These are phyloP conservation scores for Erodium moschatum DNA, from an alignment of 441 rosid genomes.

Conservation along the genomic window DNA sequence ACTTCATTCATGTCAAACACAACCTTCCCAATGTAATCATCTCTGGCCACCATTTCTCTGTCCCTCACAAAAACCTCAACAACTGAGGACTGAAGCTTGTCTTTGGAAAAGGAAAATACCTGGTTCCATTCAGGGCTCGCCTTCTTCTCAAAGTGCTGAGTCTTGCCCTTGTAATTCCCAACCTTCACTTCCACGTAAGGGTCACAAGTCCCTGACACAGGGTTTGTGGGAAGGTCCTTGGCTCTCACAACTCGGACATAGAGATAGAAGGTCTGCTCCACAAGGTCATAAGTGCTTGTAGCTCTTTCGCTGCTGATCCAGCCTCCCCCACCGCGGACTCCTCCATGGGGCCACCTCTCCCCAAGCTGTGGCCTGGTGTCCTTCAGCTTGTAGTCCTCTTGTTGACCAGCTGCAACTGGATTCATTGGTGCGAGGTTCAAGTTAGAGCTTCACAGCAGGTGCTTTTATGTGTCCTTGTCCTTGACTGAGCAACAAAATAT, in stretches of 20 bases:
- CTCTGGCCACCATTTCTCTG: conserved; percentile 58
- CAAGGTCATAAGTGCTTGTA: conserved; percentile 66
- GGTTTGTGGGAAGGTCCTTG: conserved; percentile 63
- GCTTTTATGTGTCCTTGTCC: neutral
- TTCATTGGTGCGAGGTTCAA: conserved; percentile 31
- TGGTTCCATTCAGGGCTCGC: conserved; percentile 89
- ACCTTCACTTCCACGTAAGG: conserved; percentile 81
- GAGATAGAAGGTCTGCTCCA: conserved; percentile 76
- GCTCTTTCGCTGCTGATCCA: conserved; percentile 60
- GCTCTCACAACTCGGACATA: conserved; percentile 72
- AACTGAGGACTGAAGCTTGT: conserved; percentile 67
- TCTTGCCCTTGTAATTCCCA: conserved; percentile 76
- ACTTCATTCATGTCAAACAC: conserved; percentile 72
- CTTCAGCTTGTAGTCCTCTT: conserved; percentile 76
- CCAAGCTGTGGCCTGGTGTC: conserved; percentile 84
- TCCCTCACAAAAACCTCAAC: conserved; percentile 79
- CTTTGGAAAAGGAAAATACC: conserved; percentile 80
- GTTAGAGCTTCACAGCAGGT: neutral
- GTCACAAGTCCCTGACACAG: conserved; percentile 63
- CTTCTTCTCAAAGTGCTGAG: conserved; percentile 79
- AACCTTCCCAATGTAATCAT: conserved; percentile 62
- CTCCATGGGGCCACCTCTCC: conserved; percentile 86
- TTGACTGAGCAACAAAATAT: conserved; percentile 1
- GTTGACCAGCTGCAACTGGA: conserved; percentile 35
- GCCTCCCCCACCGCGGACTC: conserved; percentile 51